These are phyloP conservation scores for Leavenworthia alabamica DNA, from an alignment of 345 rosid species.

Conservation along the genomic window DNA sequence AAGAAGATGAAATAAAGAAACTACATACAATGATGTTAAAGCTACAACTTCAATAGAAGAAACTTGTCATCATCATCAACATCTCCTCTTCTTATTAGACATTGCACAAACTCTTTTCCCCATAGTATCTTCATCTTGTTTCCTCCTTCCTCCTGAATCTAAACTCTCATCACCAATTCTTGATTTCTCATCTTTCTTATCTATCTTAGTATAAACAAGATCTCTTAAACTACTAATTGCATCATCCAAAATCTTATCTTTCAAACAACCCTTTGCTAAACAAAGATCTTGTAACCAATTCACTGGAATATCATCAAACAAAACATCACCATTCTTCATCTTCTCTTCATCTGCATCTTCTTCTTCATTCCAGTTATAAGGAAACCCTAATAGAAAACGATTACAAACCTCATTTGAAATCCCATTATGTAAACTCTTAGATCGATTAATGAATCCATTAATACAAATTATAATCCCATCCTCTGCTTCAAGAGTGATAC, in stretches of 20 bases:
- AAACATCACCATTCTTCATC: not conserved
- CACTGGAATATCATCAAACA: constrained; percentile 25
- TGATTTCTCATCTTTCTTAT: not conserved
- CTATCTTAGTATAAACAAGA: not conserved
- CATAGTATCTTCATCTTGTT: not conserved
- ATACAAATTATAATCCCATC: constrained; percentile 22
- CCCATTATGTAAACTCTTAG: constrained; percentile 1
- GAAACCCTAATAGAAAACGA: constrained; percentile 24
- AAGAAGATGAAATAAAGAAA: no score
- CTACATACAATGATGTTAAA: no score
- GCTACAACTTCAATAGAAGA: no score
- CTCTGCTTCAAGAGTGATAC: constrained; percentile 13
- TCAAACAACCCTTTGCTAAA: not conserved
- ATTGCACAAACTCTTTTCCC: not conserved
- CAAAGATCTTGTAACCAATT: constrained; percentile 10
- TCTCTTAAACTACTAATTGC: constrained; percentile 17
- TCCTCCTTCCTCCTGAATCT: not conserved
- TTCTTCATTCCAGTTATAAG: constrained; percentile 11
- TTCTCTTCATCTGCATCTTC: not conserved
- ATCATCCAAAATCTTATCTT: constrained; percentile 1
- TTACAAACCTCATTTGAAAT: constrained; percentile 11
- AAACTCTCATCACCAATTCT: not conserved
- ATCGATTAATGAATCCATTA: constrained; percentile 9
- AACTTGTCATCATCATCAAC: no score
- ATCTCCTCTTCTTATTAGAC: not conserved